Evolutionary conservation across 768 basidiomycete genomes (phyloP), one percentile per base, ranked within the genome.

Genomic region (Sutorius australiensis): DNA sequence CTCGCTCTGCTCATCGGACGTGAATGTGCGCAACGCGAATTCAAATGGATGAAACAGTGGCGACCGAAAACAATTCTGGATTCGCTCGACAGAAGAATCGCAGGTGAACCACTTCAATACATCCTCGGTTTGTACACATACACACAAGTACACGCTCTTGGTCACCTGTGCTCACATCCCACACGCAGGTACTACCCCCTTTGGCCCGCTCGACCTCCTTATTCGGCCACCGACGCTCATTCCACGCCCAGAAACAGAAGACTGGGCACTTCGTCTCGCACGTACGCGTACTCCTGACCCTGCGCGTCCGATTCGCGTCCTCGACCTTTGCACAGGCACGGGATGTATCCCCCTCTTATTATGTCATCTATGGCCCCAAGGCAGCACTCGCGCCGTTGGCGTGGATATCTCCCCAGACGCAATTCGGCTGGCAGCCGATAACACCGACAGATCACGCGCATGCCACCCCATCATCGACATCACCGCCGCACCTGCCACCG

Each of bases 271-370:
- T 9, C 77, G 76, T 46, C 79, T 93, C 50, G 77, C 84, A 27
- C 72, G 77, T 12, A 62, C 66, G n/a, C 61, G 81, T 46, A 55
- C 68, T 3, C 76, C 76, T 34, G 5, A 17, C 40, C 6, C 50
- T 21, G 27, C 21, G 33, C 33, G 55, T 6, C 72, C 72, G 0
- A 27, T 77, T 14, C 73, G 72, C 30, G 69, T 95, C 27, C 75
- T 98, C 31, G 95, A 99, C 72, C 81, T 98, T 41, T 93, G 95
- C 67, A 95, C 94, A 6, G 95, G 95, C 42, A 82, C 92, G 0
- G 95, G 89, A 13, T 94, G 93, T 67, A 94, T 98, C 46, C 89
- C 93, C 2, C 79, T 97, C 38, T 76, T 92, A n/a, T 75, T 98
- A 16, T 84, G 84, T 62, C 78, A 84, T 58, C 70, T 83, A 43